These are phyloP conservation scores for Leucogyrophana mollusca DNA, from an alignment of 768 basidiomycete genomes.

Conservation along the genomic window DNA sequence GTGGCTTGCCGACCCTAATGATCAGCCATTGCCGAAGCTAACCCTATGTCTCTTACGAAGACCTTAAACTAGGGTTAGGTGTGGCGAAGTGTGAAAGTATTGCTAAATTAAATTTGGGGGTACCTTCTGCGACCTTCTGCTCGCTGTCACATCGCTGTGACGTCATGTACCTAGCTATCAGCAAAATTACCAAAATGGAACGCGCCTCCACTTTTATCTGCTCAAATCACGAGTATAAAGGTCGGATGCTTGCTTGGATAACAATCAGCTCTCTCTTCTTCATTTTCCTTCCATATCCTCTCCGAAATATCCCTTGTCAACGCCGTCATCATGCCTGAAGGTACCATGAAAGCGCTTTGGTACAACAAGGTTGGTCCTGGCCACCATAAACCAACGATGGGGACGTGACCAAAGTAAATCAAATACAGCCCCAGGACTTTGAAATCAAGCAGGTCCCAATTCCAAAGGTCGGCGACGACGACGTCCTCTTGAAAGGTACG, in stretches of 20 bases:
- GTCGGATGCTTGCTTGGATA: conserved; percentile 2
- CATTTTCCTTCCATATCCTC: background rate
- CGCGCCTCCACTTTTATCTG: conserved; percentile 1
- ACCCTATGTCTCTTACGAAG: background rate
- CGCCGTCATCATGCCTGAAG: conserved; percentile 44
- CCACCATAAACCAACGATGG: conserved; percentile 1
- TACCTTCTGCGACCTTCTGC: background rate
- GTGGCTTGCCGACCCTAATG: conserved; percentile 6
- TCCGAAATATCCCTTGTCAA: background rate
- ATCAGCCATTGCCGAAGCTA: too few relatives aligned
- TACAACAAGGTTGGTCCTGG: conserved; percentile 54
- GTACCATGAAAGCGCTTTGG: conserved; percentile 74
- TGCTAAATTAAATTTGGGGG: conserved; percentile 10
- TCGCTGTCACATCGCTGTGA: conserved; percentile 16
- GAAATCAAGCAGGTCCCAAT: conserved; percentile 67
- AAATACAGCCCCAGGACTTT: conserved; percentile 59
- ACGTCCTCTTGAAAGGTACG: conserved; percentile 73
- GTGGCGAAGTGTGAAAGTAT: background rate
- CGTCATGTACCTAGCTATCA: conserved; percentile 20
- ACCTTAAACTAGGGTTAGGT: conserved; percentile 1
- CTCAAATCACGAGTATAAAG: conserved; percentile 21
- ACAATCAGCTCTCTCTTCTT: conserved; percentile 3
- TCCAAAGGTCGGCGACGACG: conserved; percentile 62
- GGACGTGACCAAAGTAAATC: conserved; percentile 7
- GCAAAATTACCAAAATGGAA: conserved; percentile 18